A percentile compares a stretch with the other conserved stretches of the same genome.
Evolutionary conservation across 2,329 filamentous ascomycete species (phyloP).

Genomic region (Zalaria obscura): DNA sequence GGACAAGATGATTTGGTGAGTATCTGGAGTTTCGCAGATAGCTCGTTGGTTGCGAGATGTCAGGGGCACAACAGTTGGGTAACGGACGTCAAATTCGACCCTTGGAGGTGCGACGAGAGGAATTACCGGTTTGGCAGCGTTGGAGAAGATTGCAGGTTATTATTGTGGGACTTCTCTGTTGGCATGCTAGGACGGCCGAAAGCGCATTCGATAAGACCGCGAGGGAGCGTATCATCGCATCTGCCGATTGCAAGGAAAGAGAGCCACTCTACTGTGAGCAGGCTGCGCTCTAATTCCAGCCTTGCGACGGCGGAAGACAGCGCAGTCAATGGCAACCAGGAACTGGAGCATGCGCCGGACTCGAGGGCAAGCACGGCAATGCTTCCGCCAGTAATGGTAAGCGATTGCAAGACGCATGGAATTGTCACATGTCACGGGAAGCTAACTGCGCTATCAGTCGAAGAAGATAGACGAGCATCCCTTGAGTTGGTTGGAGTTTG

Average conservation of each 20-base stretch:
- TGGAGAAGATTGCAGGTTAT: slow-evolving; percentile 78
- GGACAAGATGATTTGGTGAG: slow-evolving; percentile 93
- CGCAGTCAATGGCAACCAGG: slow-evolving; percentile 25
- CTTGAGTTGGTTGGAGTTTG: slow-evolving; percentile 82
- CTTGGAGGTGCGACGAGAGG: slow-evolving; percentile 89
- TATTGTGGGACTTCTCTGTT: slow-evolving; percentile 95
- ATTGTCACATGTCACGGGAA: not conserved
- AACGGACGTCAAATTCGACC: slow-evolving; percentile 83
- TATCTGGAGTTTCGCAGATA: slow-evolving; percentile 84
- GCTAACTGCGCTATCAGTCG: slow-evolving; percentile 36
- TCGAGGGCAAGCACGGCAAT: slow-evolving; percentile 72
- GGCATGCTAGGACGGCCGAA: slow-evolving; percentile 91
- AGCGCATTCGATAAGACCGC: slow-evolving; percentile 43
- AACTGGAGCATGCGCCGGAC: slow-evolving; percentile 67
- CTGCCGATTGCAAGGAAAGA: slow-evolving; percentile 49
- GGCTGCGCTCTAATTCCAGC: slow-evolving; percentile 58
- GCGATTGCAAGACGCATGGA: slow-evolving; percentile 13
- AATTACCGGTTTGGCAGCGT: slow-evolving; percentile 95
- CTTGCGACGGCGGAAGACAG: slow-evolving; percentile 30
- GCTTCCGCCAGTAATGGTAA: slow-evolving; percentile 78
- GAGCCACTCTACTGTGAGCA: slow-evolving; percentile 33
- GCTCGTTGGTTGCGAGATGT: slow-evolving; percentile 74
- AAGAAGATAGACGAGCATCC: slow-evolving; percentile 79
- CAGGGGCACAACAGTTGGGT: slow-evolving; percentile 96
- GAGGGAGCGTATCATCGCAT: slow-evolving; percentile 37